These are phyloP conservation scores for Euphrasia arctica DNA, from an alignment of 305 asterid genomes.

Conservation along the genomic window DNA sequence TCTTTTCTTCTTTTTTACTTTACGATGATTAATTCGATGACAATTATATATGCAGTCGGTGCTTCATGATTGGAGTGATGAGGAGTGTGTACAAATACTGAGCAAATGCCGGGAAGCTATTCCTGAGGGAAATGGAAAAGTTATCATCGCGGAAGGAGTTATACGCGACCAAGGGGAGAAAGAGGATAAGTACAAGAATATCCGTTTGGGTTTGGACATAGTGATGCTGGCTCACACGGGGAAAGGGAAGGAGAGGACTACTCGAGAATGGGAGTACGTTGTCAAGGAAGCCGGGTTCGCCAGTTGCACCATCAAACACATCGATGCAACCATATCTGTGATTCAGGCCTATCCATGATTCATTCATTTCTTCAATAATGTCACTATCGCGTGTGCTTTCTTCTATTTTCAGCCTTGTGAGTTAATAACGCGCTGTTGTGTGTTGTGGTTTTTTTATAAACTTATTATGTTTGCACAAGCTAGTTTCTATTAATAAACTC, in stretches of 20 bases:
- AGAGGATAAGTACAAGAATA: conserved; percentile 17
- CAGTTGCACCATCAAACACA: conserved; percentile 25
- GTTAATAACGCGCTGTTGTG: too few species aligned
- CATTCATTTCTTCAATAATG: too few species aligned
- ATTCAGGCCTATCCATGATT: conserved; percentile 38
- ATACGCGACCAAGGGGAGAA: conserved; percentile 21
- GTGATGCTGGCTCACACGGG: conserved; percentile 44
- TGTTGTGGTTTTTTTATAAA: too few species aligned
- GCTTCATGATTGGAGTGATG: conserved; percentile 73
- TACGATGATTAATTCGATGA: too few species aligned
- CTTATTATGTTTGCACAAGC: too few species aligned
- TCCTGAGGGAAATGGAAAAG: conserved; percentile 28
- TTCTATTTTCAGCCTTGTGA: too few species aligned
- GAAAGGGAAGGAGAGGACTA: conserved; percentile 38
- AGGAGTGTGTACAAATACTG: conserved; percentile 50
- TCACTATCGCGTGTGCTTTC: too few species aligned
- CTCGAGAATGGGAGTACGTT: conserved; percentile 35
- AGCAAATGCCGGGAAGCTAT: conserved; percentile 36
- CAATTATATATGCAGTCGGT: conserved; percentile 37
- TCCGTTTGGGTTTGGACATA: conserved; percentile 41
- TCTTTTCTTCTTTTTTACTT: too few species aligned
- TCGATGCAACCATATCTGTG: conserved; percentile 25
- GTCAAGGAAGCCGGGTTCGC: conserved; percentile 34
- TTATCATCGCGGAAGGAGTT: conserved; percentile 40
- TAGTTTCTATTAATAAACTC: too few species aligned